Percentiles rank a stretch among this genome's conserved stretches.
These are phyloP conservation scores for Picea abies DNA, from an alignment of 83 land plant genomes.

Conservation along the genomic window DNA sequence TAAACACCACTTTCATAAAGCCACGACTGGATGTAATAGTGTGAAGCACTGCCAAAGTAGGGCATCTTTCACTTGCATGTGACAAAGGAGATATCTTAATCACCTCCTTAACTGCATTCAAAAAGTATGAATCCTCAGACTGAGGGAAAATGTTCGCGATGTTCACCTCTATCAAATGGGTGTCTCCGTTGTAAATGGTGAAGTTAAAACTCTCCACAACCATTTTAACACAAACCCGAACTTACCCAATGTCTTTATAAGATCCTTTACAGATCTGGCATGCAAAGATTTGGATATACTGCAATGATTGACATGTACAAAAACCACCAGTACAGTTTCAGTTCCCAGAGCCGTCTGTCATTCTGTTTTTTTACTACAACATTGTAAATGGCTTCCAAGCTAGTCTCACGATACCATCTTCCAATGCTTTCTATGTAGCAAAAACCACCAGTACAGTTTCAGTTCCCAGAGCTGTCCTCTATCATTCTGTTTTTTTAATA, in stretches of 20 bases:
- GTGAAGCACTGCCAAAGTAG: constrained; percentile 89
- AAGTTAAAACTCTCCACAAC: constrained; percentile 28
- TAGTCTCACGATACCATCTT: not conserved
- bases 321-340: not conserved
- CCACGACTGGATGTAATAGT: constrained; percentile 56
- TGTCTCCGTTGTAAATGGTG: constrained; percentile 48
- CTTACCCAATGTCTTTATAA: not conserved
- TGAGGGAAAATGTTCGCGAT: constrained; percentile 41
- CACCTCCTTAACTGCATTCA: constrained; percentile 39
- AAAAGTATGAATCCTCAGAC: constrained; percentile 16
- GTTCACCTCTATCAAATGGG: constrained; percentile 60
- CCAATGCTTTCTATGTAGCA: not conserved
- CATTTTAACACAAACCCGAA: constrained; percentile 10
- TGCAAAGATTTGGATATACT: not conserved
- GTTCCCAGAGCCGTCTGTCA: not conserved
- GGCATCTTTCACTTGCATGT: constrained; percentile 83
- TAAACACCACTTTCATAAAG: constrained; percentile 75
- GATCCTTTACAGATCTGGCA: constrained; percentile 2
- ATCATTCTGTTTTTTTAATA: too few relatives aligned
- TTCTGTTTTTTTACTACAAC: not conserved
- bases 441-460: not conserved
- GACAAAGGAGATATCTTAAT: constrained; percentile 64
- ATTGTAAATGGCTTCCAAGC: not conserved
- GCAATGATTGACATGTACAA: not conserved
- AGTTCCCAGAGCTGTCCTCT: not conserved